phyloP scores from a whole-genome alignment of 2,329 filamentous ascomycete genomes.

The Xylaria digitata region DNA sequence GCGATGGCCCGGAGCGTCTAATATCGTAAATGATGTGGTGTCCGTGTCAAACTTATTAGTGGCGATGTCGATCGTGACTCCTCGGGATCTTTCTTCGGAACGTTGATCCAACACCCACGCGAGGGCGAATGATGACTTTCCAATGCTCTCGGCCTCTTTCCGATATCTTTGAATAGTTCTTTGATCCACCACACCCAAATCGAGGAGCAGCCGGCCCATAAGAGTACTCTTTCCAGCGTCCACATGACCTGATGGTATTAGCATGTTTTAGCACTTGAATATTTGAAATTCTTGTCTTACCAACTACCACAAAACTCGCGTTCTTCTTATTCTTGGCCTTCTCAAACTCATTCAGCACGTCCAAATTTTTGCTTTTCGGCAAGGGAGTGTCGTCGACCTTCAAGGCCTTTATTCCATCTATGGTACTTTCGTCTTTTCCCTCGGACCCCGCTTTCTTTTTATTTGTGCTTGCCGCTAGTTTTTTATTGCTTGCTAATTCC shows the following conservation, averaged over 20 bases:
- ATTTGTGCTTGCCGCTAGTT: conserved; percentile 49
- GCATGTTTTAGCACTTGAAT: not conserved
- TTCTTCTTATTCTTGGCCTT: conserved; percentile 80
- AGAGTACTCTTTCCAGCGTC: conserved; percentile 98
- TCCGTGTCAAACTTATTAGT: conserved; percentile 94
- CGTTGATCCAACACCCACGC: conserved; percentile 97
- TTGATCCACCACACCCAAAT: conserved; percentile 88
- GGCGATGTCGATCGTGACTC: conserved; percentile 96
- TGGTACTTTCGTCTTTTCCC: conserved; percentile 50
- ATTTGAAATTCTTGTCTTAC: conserved; percentile 58
- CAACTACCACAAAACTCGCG: conserved; percentile 92
- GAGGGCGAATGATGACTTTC: conserved; percentile 94
- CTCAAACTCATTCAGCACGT: conserved; percentile 84
- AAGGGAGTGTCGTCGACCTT: conserved; percentile 65
- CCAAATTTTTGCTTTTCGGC: conserved; percentile 80
- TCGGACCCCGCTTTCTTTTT: conserved; percentile 57
- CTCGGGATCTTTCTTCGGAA: conserved; percentile 86
- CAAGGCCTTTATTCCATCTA: conserved; percentile 53
- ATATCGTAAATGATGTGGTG: conserved; percentile 87
- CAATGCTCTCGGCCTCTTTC: conserved; percentile 88
- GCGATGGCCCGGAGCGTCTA: conserved; percentile 92
- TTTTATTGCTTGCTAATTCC: conserved; percentile 64
- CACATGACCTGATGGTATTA: conserved; percentile 77
- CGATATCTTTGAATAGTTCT: conserved; percentile 88
- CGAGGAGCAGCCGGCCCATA: conserved; percentile 93